These are phyloP conservation scores for Coemansia sp. DNA, from an alignment of 192 early-diverging fungal genomes.

Conservation along the genomic window DNA sequence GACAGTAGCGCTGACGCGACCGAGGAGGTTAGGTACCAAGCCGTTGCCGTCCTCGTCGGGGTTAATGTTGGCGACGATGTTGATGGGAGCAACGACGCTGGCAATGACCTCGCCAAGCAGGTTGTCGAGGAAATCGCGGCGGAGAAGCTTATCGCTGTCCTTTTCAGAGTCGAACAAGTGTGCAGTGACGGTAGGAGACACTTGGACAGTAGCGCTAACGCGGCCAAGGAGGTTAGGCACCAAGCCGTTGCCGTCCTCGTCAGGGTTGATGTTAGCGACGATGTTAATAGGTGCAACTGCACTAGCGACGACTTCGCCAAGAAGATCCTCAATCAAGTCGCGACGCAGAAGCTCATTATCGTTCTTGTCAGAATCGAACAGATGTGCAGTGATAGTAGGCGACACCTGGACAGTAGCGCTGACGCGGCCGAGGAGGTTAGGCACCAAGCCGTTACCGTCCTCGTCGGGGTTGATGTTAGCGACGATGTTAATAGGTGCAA, in stretches of 20 bases:
- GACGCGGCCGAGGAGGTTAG: constrained; percentile 39
- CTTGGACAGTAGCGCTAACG: constrained; percentile 24
- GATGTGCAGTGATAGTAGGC: constrained; percentile 21
- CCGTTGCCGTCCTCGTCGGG: constrained; percentile 32
- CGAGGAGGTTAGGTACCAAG: constrained; percentile 28
- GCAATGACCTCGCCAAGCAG: constrained; percentile 30
- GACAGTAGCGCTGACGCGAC: constrained; percentile 24
- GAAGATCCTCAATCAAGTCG: constrained; percentile 23
- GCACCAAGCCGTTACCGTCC: constrained; percentile 34
- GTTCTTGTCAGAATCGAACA: constrained; percentile 24
- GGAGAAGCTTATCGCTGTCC: constrained; percentile 9
- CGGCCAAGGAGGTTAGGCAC: constrained; percentile 38
- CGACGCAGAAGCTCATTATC: constrained; percentile 17
- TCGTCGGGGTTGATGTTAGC: constrained; percentile 41
- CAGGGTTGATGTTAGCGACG: constrained; percentile 34
- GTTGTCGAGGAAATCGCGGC: constrained; percentile 26
- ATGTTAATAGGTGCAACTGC: constrained; percentile 30
- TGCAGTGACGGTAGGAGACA: constrained; percentile 14
- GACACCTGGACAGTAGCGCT: constrained; percentile 31
- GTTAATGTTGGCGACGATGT: constrained; percentile 30
- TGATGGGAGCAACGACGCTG: constrained; percentile 26
- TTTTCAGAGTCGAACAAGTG: constrained; percentile 17
- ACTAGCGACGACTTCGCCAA: constrained; percentile 30
- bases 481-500: constrained; percentile 30
- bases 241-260: constrained; percentile 40